These are phyloP conservation scores for Fragilariopsis cylindrus DNA, from an alignment of 108 stramenopile genomes.

Conservation along the genomic window DNA sequence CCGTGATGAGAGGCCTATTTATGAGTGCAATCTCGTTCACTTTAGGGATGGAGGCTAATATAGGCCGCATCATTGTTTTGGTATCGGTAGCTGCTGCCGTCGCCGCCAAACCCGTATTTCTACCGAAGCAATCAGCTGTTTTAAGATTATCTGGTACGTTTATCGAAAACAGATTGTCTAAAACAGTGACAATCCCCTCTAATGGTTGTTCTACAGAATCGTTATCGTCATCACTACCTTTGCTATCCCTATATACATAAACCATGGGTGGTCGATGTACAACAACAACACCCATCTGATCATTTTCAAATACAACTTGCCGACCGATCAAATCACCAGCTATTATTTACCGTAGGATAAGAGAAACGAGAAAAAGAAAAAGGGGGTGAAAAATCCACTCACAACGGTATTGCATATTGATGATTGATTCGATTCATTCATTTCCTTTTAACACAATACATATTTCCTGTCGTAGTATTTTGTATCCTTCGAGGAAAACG, in stretches of 20 bases:
- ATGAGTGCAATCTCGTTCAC: constrained; percentile 85
- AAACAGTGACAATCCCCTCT: constrained; percentile 27
- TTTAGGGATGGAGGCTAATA: constrained; percentile 81
- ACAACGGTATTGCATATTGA: too few species aligned
- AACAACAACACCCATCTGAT: constrained; percentile 60
- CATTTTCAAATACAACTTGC: constrained; percentile 46
- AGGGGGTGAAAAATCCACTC: too few species aligned
- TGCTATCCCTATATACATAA: constrained; percentile 56
- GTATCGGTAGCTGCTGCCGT: background rate
- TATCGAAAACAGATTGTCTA: constrained; percentile 38
- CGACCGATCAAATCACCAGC: constrained; percentile 76
- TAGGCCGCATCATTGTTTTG: constrained; percentile 36
- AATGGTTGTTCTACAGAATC: background rate
- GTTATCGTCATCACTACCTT: constrained; percentile 1
- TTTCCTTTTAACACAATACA: too few species aligned
- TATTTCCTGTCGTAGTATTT: too few species aligned
- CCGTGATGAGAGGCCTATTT: constrained; percentile 81
- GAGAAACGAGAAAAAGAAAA: too few species aligned
- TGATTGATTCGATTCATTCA: too few species aligned
- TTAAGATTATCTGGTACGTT: constrained; percentile 34
- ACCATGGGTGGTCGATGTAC: constrained; percentile 81
- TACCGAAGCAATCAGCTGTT: constrained; percentile 54
- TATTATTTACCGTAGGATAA: background rate
- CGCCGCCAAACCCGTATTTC: background rate
- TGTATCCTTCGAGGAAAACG: too few species aligned